These are phyloP conservation scores for Casuarina equisetifolia DNA, from an alignment of 306 rosid species.

Conservation along the genomic window DNA sequence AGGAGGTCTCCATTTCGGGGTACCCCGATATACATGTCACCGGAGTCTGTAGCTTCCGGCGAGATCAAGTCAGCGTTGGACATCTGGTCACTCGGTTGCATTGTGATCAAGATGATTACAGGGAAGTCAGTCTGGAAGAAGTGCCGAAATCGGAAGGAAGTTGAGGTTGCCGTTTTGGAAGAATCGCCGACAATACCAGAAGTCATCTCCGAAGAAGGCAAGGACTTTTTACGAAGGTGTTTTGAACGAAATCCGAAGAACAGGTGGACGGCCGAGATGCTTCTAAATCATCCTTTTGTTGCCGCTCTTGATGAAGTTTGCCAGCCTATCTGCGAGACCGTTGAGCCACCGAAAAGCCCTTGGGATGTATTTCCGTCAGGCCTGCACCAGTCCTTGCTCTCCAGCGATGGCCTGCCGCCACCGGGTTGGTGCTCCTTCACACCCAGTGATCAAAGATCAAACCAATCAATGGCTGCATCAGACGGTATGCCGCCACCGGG, in stretches of 20 bases:
- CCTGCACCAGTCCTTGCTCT: too few species aligned
- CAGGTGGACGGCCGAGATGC: conserved; percentile 15
- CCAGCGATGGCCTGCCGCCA: too few species aligned
- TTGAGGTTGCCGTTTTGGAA: background rate
- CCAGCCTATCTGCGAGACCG: too few species aligned
- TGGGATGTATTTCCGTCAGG: too few species aligned
- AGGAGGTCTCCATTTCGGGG: background rate
- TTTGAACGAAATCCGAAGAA: background rate
- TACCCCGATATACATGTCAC: conserved; percentile 14
- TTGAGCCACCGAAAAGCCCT: too few species aligned
- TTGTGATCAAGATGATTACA: conserved; percentile 7
- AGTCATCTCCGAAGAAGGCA: background rate
- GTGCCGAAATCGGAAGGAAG: too few species aligned
- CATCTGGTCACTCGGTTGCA: conserved; percentile 14
- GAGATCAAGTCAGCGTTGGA: background rate
- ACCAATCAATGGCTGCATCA: too few species aligned
- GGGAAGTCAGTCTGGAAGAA: background rate
- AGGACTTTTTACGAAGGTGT: conserved; percentile 17
- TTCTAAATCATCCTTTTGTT: conserved; percentile 19
- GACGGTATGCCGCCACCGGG: too few species aligned
- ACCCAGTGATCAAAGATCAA: too few species aligned
- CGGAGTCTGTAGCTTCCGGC: background rate
- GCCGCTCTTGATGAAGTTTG: too few species aligned
- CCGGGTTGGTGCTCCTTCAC: too few species aligned
- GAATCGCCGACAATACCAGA: background rate